A percentile compares a stretch with the other conserved stretches of the same genome.
phyloP scores from a whole-genome alignment of 768 basidiomycete species.

The Collybiopsis confluens region DNA sequence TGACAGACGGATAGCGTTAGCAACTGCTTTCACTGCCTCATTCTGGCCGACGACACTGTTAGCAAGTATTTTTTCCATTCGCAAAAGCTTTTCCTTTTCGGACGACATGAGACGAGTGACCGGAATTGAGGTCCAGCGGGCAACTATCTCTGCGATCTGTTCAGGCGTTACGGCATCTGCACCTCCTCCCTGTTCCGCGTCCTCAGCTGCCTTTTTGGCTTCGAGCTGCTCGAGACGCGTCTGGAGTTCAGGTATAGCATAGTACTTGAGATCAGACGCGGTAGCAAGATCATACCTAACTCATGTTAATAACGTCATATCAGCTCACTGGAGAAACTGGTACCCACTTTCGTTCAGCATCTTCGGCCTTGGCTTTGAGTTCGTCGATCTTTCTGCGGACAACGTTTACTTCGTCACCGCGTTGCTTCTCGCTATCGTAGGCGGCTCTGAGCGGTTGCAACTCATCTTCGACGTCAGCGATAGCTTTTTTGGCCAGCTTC shows the following conservation, averaged over 20 bases:
- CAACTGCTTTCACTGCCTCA: constrained; percentile 88
- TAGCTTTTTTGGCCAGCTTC: constrained; percentile 64
- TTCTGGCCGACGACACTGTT: constrained; percentile 83
- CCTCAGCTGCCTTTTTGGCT: constrained; percentile 67
- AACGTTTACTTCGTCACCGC: constrained; percentile 74
- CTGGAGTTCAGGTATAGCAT: constrained; percentile 87
- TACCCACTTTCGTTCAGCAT: constrained; percentile 71
- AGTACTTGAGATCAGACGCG: constrained; percentile 87
- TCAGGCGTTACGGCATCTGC: constrained; percentile 78
- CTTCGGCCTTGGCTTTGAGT: constrained; percentile 85
- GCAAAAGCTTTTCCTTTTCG: constrained; percentile 83
- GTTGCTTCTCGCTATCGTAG: constrained; percentile 82
- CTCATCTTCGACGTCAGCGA: constrained; percentile 81
- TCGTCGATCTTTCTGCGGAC: constrained; percentile 85
- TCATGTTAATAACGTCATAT: constrained; percentile 6
- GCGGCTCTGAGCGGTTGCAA: constrained; percentile 78
- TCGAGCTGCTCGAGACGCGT: constrained; percentile 66
- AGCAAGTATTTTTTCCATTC: constrained; percentile 81
- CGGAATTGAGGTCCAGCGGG: constrained; percentile 90
- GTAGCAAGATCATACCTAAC: constrained; percentile 64
- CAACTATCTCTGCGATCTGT: constrained; percentile 92
- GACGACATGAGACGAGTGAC: constrained; percentile 83
- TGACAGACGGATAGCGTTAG: constrained; percentile 89
- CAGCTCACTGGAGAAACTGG: background rate
- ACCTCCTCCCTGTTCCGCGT: constrained; percentile 52